Percentiles rank a stretch among this genome's conserved stretches.
phyloP scores from a whole-genome alignment of 2,329 filamentous ascomycete species.

The Diplocarpon rosae region DNA sequence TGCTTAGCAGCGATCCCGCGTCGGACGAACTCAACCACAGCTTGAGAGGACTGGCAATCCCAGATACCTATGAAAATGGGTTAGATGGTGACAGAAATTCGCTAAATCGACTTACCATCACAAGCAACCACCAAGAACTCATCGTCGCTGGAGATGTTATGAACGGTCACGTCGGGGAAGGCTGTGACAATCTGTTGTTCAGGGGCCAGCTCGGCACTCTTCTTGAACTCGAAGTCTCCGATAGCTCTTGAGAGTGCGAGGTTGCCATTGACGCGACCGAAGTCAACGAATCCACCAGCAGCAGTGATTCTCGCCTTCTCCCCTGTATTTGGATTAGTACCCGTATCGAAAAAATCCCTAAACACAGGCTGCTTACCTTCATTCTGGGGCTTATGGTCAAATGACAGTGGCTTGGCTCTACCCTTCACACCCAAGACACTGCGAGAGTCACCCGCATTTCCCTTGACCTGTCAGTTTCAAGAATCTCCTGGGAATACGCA shows the following conservation, averaged over 20 bases:
- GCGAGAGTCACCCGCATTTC: conserved; percentile 93
- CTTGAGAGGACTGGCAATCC: conserved; percentile 98
- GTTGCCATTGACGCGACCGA: conserved; percentile 96
- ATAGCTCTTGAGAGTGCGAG: conserved; percentile 93
- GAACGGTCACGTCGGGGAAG: conserved; percentile 84
- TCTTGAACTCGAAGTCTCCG: conserved; percentile 99
- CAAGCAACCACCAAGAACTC: conserved; percentile 92
- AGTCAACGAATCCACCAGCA: conserved; percentile 95
- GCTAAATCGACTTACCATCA: conserved; percentile 55
- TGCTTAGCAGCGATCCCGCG: conserved; percentile 95
- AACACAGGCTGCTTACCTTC: conserved; percentile 50
- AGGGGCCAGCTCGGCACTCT: conserved; percentile 91
- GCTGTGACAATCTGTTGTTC: conserved; percentile 98
- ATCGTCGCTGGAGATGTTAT: conserved; percentile 85
- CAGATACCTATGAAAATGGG: conserved; percentile 65
- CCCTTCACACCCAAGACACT: conserved; percentile 94
- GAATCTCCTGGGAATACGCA: not conserved
- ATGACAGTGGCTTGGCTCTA: conserved; percentile 93
- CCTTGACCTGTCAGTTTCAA: conserved; percentile 42
- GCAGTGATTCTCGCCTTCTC: conserved; percentile 95
- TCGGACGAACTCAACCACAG: conserved; percentile 91
- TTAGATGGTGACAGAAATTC: conserved; percentile 1
- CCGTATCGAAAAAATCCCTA: not conserved
- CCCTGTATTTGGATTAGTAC: conserved; percentile 39
- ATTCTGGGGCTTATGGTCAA: conserved; percentile 98